Conservation (phyloP, 306 rosid genomes). For the Purshia tridentata region DNA sequence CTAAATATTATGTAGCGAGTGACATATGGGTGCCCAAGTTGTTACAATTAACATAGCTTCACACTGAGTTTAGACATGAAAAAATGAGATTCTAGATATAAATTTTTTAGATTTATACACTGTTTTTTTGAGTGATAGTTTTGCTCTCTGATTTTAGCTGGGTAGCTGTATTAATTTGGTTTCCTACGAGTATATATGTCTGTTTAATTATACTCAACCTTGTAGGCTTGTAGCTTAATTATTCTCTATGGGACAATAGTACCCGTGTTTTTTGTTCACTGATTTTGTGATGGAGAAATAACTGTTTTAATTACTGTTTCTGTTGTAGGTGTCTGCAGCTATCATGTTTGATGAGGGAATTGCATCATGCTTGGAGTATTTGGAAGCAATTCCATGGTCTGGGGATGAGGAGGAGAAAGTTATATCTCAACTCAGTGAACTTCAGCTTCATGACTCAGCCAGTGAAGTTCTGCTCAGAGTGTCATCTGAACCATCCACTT, state of each 20-base stretch:
- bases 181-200: neutral
- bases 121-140: neutral
- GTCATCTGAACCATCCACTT: slow-evolving; percentile 57
- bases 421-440: slow-evolving; percentile 52
- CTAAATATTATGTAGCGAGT: too few species aligned
- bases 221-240: neutral
- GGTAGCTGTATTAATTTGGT: neutral
- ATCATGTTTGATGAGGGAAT: slow-evolving; percentile 81
- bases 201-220: neutral
- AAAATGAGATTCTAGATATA: too few species aligned
- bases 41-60: too few species aligned
- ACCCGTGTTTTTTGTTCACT: neutral
- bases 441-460: slow-evolving; percentile 54
- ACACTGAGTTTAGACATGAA: too few species aligned
- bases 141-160: neutral
- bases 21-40: too few species aligned
- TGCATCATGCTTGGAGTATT: slow-evolving; percentile 63
- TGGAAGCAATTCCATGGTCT: slow-evolving; percentile 88
- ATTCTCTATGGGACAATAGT: neutral
- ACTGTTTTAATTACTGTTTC: neutral
- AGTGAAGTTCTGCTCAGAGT: slow-evolving; percentile 61
- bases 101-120: too few species aligned
- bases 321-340: slow-evolving; percentile 71
- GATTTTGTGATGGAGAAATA: slow-evolving; percentile 4
- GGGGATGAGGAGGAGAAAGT: slow-evolving; percentile 76